phyloP scores from a whole-genome alignment of 164 flowering plant species.

The Tetracentron sinense region DNA sequence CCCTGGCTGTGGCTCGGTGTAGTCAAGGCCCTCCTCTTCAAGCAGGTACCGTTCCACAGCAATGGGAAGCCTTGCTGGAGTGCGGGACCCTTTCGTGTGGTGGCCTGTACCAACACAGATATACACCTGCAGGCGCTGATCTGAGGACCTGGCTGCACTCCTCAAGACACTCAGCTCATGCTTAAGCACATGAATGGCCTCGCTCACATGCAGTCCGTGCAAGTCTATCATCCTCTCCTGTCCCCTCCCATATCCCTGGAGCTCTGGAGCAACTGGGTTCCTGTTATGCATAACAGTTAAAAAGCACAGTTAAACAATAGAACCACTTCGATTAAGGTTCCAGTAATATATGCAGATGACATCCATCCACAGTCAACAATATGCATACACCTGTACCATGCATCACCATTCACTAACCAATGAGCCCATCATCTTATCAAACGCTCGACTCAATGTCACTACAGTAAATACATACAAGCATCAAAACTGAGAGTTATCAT shows the following conservation, averaged over 20 bases:
- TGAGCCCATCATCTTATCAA: too few relatives aligned
- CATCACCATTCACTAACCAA: too few relatives aligned
- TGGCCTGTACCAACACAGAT: conserved; percentile 76
- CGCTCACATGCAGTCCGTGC: conserved; percentile 81
- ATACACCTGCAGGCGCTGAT: conserved; percentile 54
- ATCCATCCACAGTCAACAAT: too few relatives aligned
- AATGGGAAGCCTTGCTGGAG: conserved; percentile 63
- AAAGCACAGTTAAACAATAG: too few relatives aligned
- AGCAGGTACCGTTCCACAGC: conserved; percentile 63
- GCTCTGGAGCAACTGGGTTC: conserved; percentile 51
- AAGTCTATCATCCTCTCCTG: conserved; percentile 85
- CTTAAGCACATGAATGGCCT: conserved; percentile 66
- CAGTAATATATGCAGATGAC: not conserved
- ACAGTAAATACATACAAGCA: too few relatives aligned
- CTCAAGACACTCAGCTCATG: conserved; percentile 50
- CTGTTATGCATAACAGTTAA: conserved; percentile 28
- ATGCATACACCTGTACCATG: too few relatives aligned
- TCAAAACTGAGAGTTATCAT: too few relatives aligned
- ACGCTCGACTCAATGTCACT: too few relatives aligned
- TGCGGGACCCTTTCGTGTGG: conserved; percentile 66
- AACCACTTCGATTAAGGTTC: not conserved
- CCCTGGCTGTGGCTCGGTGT: conserved; percentile 65
- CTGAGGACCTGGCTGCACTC: conserved; percentile 50
- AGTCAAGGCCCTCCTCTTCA: conserved; percentile 69
- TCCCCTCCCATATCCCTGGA: conserved; percentile 58